Conservation (phyloP, 2,329 filamentous ascomycete genomes). For the Ceratocystiopsis brevicomis region DNA sequence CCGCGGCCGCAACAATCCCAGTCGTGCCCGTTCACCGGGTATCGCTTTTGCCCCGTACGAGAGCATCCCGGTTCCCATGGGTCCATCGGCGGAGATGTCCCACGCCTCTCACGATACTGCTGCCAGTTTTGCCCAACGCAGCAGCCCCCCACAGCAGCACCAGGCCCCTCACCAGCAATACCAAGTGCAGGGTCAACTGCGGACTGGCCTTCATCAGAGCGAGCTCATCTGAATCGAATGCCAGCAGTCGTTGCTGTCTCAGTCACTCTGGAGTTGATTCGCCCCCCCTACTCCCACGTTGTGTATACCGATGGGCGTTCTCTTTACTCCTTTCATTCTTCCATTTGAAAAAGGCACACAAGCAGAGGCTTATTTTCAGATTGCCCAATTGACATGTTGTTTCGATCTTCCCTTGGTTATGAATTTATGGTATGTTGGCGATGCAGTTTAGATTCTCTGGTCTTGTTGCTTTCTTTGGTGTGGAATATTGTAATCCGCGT, state of each 20-base stretch:
- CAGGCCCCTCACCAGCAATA: slow-evolving; percentile 11
- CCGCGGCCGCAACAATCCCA: slow-evolving; percentile 30
- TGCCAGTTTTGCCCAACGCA: slow-evolving; percentile 12
- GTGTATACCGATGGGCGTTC: slow-evolving; percentile 20
- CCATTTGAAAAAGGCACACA: background rate
- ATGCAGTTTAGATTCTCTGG: background rate
- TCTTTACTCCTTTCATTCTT: slow-evolving; percentile 6
- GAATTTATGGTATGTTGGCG: too few species aligned
- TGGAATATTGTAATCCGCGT: too few species aligned
- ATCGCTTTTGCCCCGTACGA: slow-evolving; percentile 21
- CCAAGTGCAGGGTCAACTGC: slow-evolving; percentile 13
- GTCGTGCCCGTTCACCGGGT: slow-evolving; percentile 18
- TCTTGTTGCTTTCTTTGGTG: background rate
- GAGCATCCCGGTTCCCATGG: slow-evolving; percentile 13
- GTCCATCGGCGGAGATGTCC: too few species aligned
- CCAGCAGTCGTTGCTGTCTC: background rate
- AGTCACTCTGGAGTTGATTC: background rate
- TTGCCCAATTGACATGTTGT: background rate
- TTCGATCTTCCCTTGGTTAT: background rate
- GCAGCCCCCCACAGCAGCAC: slow-evolving; percentile 19
- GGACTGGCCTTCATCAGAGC: slow-evolving; percentile 32
- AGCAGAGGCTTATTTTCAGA: background rate
- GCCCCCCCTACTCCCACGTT: background rate
- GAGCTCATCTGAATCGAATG: slow-evolving; percentile 31
- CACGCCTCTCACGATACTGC: too few species aligned